Conservation (phyloP, 768 basidiomycete genomes). For the Boletus patriciae region DNA sequence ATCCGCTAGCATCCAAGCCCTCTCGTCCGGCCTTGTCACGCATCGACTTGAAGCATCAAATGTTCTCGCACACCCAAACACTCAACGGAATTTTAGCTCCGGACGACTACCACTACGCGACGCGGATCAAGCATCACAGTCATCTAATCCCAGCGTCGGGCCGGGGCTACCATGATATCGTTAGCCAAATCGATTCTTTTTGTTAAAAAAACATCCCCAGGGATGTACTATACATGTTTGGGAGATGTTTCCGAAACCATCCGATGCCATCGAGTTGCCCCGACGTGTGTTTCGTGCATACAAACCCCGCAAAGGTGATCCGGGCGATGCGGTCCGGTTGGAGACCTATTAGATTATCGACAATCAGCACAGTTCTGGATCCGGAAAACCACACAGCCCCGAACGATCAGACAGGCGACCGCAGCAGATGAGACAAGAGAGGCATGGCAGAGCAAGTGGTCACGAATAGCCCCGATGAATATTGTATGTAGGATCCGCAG, state of each 20-base stretch:
- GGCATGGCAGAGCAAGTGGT: not conserved
- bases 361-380: not conserved
- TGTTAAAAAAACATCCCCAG: not conserved
- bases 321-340: not conserved
- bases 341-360: not conserved
- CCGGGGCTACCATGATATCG: not conserved
- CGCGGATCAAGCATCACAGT: not conserved
- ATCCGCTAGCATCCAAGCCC: not conserved
- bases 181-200: not conserved
- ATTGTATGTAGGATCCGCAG: constrained; percentile 23
- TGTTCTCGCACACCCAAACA: not conserved
- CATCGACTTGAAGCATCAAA: not conserved
- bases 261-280: not conserved
- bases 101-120: not conserved
- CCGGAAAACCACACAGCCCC: not conserved
- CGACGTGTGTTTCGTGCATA: not conserved
- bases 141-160: not conserved
- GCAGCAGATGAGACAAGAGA: not conserved
- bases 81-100: not conserved
- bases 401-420: not conserved
- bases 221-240: not conserved
- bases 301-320: not conserved
- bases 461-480: constrained; percentile 20
- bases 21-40: not conserved
- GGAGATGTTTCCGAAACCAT: constrained; percentile 7